Conservation (phyloP, 2,329 filamentous ascomycete species). For the Exophiala viscosa region DNA sequence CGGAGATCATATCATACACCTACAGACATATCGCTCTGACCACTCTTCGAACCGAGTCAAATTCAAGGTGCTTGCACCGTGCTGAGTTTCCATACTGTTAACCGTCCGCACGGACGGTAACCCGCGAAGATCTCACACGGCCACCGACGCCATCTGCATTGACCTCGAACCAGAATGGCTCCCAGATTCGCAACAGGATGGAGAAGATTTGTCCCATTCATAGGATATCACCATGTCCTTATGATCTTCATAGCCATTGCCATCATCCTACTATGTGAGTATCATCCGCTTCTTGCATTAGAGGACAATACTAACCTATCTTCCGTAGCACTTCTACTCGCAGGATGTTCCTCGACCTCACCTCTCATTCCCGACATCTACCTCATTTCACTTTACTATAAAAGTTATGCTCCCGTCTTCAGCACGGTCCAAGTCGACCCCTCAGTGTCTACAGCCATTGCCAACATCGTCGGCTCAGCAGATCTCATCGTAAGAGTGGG, state of each 20-base stretch:
- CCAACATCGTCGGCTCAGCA: conserved; percentile 82
- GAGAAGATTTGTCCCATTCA: conserved; percentile 54
- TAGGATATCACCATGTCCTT: conserved; percentile 77
- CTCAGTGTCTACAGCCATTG: conserved; percentile 76
- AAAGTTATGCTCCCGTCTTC: conserved; percentile 76
- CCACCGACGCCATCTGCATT: background rate
- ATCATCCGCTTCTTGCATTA: background rate
- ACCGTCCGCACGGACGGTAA: conserved; percentile 26
- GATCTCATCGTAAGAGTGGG: conserved; percentile 86
- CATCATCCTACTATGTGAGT: conserved; percentile 91
- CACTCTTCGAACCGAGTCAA: conserved; percentile 11
- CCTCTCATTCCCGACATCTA: conserved; percentile 94
- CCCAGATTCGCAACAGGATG: conserved; percentile 34
- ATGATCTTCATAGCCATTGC: conserved; percentile 95
- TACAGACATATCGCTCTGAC: conserved; percentile 8
- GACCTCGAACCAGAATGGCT: conserved; percentile 25
- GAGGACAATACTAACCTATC: background rate
- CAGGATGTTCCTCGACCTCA: conserved; percentile 94
- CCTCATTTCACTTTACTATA: conserved; percentile 95
- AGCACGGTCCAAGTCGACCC: conserved; percentile 88
- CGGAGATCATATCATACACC: background rate
- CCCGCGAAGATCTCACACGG: background rate
- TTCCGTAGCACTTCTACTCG: conserved; percentile 73
- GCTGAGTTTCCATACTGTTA: conserved; percentile 18
- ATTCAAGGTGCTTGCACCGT: conserved; percentile 13